Percentiles rank a stretch among this genome's conserved stretches.
These are phyloP conservation scores for Aspergillus eucalypticola DNA, from an alignment of 2,329 filamentous ascomycete species.

Conservation along the genomic window DNA sequence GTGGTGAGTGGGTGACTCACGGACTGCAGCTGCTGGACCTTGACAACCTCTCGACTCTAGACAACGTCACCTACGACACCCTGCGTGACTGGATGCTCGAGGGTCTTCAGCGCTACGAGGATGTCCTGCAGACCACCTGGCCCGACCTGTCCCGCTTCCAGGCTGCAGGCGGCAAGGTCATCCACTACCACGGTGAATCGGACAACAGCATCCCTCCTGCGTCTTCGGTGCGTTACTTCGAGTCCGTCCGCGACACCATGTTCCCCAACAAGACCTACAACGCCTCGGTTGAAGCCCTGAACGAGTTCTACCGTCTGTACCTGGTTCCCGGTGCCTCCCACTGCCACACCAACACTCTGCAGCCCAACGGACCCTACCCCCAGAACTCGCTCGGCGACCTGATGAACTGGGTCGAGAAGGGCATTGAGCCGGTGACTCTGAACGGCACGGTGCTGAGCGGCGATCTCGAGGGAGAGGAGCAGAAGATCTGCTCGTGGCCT, in stretches of 20 bases:
- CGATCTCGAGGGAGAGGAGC: conserved; percentile 30
- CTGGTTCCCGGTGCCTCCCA: conserved; percentile 57
- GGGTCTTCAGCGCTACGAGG: conserved; percentile 51
- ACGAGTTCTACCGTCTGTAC: conserved; percentile 59
- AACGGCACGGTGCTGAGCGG: conserved; percentile 42
- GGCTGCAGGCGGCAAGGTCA: conserved; percentile 54
- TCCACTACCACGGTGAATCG: conserved; percentile 61
- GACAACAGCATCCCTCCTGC: conserved; percentile 56
- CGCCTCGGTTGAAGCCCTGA: conserved; percentile 44
- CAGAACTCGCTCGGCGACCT: conserved; percentile 49
- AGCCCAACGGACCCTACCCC: conserved; percentile 48
- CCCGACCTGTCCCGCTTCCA: conserved; percentile 57
- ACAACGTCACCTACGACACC: conserved; percentile 58
- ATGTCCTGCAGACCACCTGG: conserved; percentile 55
- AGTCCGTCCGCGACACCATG: conserved; percentile 56
- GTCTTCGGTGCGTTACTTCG: conserved; percentile 57
- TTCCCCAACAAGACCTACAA: conserved; percentile 45
- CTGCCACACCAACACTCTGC: conserved; percentile 49
- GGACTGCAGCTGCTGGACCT: conserved; percentile 31
- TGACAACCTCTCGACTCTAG: conserved; percentile 45
- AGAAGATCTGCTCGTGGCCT: conserved; percentile 39
- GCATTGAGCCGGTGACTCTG: conserved; percentile 46
- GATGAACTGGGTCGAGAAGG: conserved; percentile 57
- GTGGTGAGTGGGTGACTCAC: conserved; percentile 41
- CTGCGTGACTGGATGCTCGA: conserved; percentile 56